A percentile compares a stretch with the other conserved stretches of the same genome.
These are phyloP conservation scores for Didymella keratinophila DNA, from an alignment of 2,329 filamentous ascomycete species.

Conservation along the genomic window DNA sequence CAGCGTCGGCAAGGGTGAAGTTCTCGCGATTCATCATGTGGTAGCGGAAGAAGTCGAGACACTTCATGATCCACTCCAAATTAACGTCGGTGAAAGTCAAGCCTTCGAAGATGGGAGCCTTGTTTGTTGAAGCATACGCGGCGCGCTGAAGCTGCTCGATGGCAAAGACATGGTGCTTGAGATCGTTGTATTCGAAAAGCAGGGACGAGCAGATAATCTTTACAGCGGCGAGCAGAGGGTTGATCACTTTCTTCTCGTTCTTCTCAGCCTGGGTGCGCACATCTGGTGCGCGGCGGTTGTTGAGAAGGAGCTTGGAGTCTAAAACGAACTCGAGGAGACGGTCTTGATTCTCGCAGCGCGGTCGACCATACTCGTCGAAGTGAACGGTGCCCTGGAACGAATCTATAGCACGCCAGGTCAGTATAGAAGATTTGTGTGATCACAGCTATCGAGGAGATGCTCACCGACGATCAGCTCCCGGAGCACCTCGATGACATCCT, in stretches of 20 bases:
- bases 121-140: slow-evolving; percentile 51
- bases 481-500: slow-evolving; percentile 49
- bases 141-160: slow-evolving; percentile 57
- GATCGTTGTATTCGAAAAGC: slow-evolving; percentile 33
- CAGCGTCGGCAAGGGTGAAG: slow-evolving; percentile 49
- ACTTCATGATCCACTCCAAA: slow-evolving; percentile 57
- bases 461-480: slow-evolving; percentile 56
- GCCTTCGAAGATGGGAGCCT: slow-evolving; percentile 54
- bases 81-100: slow-evolving; percentile 51
- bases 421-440: too few species aligned
- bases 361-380: slow-evolving; percentile 30
- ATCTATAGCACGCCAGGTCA: slow-evolving; percentile 28
- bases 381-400: slow-evolving; percentile 38
- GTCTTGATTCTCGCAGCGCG: slow-evolving; percentile 46
- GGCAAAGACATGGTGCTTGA: slow-evolving; percentile 37
- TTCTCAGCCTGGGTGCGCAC: slow-evolving; percentile 1
- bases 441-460: slow-evolving; percentile 18
- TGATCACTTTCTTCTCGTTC: slow-evolving; percentile 14
- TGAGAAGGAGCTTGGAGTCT: slow-evolving; percentile 38
- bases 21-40: slow-evolving; percentile 55
- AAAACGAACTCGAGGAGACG: slow-evolving; percentile 43
- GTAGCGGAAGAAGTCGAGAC: slow-evolving; percentile 62
- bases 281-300: slow-evolving; percentile 32
- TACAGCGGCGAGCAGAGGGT: slow-evolving; percentile 36
- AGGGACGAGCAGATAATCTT: slow-evolving; percentile 47